These are phyloP conservation scores for Solanum medicagineum DNA, from an alignment of 257 asterid genomes.

Conservation along the genomic window DNA sequence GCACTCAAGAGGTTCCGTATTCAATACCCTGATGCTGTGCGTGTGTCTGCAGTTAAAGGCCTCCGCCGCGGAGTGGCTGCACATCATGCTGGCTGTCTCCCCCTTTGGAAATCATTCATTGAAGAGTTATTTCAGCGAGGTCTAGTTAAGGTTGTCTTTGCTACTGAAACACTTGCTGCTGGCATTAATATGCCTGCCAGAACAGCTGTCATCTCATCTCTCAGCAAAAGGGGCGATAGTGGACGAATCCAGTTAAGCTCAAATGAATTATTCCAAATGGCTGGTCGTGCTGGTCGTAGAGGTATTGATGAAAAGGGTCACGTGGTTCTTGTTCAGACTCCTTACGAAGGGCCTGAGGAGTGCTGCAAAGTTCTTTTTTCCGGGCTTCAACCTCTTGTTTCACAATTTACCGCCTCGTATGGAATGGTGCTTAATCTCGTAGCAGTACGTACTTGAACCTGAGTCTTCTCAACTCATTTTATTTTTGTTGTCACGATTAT, in stretches of 20 bases:
- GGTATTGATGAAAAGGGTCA: slow-evolving; percentile 94
- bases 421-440: slow-evolving; percentile 99
- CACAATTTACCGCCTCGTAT: slow-evolving; percentile 95
- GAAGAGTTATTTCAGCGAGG: slow-evolving; percentile 92
- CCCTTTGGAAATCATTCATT: slow-evolving; percentile 91
- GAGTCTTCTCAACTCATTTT: slow-evolving; percentile 5
- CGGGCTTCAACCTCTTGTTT: slow-evolving; percentile 89
- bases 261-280: slow-evolving; percentile 94
- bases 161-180: slow-evolving; percentile 99
- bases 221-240: slow-evolving; percentile 85
- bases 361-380: slow-evolving; percentile 91
- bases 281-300: slow-evolving; percentile 99
- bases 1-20: slow-evolving; percentile 75
- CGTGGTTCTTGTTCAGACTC: slow-evolving; percentile 81
- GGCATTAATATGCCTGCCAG: slow-evolving; percentile 99
- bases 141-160: slow-evolving; percentile 91
- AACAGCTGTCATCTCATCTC: slow-evolving; percentile 90
- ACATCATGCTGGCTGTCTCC: slow-evolving; percentile 99
- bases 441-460: slow-evolving; percentile 40
- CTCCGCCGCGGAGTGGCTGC: slow-evolving; percentile 96
- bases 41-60: slow-evolving; percentile 81
- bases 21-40: slow-evolving; percentile 86
- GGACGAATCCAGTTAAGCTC: slow-evolving; percentile 70
- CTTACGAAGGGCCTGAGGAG: slow-evolving; percentile 91
- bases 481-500: slow-evolving; percentile 3